These are phyloP conservation scores for Pseudodiploospora longispora DNA, from an alignment of 2,329 filamentous ascomycete genomes.

Conservation along the genomic window DNA sequence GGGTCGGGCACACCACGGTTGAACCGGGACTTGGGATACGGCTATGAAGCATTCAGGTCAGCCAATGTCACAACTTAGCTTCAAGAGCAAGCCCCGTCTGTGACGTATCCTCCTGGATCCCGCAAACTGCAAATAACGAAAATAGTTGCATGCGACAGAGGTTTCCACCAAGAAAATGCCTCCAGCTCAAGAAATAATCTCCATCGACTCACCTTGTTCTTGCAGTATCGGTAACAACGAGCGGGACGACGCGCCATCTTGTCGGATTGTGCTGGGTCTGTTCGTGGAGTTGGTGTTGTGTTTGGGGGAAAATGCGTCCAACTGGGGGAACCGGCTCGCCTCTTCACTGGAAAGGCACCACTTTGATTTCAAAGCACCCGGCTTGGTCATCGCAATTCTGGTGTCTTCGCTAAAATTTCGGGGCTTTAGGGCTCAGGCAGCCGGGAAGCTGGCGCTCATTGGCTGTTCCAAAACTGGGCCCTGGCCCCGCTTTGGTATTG, in stretches of 20 bases:
- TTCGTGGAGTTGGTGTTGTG: conserved; percentile 27
- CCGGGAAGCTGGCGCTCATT: conserved; percentile 16
- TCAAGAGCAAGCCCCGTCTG: too few relatives aligned
- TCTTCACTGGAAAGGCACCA: conserved; percentile 21
- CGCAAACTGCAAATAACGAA: too few relatives aligned
- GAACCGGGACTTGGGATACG: conserved; percentile 99
- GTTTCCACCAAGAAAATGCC: conserved; percentile 7
- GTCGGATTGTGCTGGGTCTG: conserved; percentile 48
- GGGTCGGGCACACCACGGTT: conserved; percentile 94
- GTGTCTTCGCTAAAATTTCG: conserved; percentile 29
- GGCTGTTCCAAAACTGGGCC: conserved; percentile 12
- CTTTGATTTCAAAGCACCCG: conserved; percentile 49
- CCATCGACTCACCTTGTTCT: conserved; percentile 83
- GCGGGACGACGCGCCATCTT: conserved; percentile 99
- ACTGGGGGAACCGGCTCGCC: conserved; percentile 20
- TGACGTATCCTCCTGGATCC: too few relatives aligned
- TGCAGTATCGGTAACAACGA: conserved; percentile 99
- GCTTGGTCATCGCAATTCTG: conserved; percentile 20
- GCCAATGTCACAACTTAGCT: too few relatives aligned
- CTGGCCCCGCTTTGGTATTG: conserved; percentile 15
- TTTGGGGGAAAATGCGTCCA: conserved; percentile 24
- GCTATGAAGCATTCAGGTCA: conserved; percentile 39
- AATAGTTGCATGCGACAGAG: too few relatives aligned
- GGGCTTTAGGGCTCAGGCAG: conserved; percentile 29
- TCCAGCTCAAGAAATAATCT: conserved; percentile 3